A percentile compares a stretch with the other conserved stretches of the same genome.
phyloP scores from a whole-genome alignment of 1,284 basidiomycete species.

The Rhodofomes roseus region DNA sequence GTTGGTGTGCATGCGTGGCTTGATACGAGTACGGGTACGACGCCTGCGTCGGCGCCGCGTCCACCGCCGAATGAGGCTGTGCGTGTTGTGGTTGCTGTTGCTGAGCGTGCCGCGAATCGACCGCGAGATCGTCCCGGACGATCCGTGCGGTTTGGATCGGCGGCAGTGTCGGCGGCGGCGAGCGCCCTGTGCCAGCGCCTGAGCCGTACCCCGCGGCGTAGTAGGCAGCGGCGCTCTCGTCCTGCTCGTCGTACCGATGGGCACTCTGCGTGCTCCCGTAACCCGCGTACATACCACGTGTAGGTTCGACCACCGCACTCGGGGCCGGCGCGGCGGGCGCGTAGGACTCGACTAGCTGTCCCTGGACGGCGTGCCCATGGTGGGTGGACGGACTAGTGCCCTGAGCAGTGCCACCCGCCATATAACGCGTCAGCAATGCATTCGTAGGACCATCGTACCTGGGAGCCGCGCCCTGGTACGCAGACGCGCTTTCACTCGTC shows the following conservation, averaged over 20 bases:
- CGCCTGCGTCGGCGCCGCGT: not conserved
- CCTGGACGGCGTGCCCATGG: not conserved
- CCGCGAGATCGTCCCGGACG: slow-evolving; percentile 8
- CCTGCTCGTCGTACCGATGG: slow-evolving; percentile 5
- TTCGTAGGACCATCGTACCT: not conserved
- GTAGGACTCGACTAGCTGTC: not conserved
- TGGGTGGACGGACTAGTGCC: not conserved
- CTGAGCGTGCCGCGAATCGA: slow-evolving; percentile 4
- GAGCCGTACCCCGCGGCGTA: not conserved
- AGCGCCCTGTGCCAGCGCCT: slow-evolving; percentile 3
- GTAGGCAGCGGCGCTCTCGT: slow-evolving; percentile 1
- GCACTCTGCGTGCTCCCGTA: not conserved
- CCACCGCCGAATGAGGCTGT: slow-evolving; percentile 4
- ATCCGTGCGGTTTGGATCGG: slow-evolving; percentile 19
- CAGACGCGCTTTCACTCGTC: slow-evolving; percentile 9
- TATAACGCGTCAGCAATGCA: not conserved
- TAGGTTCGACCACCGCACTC: not conserved
- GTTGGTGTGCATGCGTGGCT: not conserved
- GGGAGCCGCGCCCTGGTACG: not conserved
- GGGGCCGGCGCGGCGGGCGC: not conserved
- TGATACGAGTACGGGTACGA: not conserved
- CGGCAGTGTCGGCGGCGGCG: slow-evolving; percentile 21
- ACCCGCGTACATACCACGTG: not conserved
- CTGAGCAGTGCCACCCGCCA: not conserved
- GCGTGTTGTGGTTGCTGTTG: not conserved